phyloP scores from a whole-genome alignment of 78 protist genomes.

The Goniomonas avonlea region DNA sequence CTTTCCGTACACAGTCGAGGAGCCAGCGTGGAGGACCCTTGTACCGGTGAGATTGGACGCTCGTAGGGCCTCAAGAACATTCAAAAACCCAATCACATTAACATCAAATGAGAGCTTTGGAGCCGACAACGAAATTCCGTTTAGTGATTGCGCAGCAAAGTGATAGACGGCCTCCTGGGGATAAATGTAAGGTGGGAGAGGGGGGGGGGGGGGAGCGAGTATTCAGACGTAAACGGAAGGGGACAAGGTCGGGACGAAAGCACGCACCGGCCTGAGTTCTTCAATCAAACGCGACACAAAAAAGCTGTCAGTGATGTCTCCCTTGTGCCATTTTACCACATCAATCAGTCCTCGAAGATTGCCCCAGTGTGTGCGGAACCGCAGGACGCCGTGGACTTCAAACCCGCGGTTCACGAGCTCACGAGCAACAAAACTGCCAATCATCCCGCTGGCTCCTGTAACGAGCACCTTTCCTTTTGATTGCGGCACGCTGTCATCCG shows the following conservation, averaged over 20 bases:
- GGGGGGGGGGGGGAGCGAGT: too few species aligned
- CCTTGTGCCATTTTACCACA: background rate
- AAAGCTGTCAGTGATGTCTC: background rate
- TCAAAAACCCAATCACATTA: background rate
- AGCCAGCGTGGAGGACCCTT: background rate
- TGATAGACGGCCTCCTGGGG: too few species aligned
- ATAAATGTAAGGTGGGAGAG: too few species aligned
- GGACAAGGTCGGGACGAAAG: too few species aligned
- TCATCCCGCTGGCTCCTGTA: background rate
- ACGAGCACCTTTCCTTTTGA: too few species aligned
- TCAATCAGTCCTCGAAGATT: background rate
- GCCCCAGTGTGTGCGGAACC: conserved; percentile 9
- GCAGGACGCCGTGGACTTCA: background rate
- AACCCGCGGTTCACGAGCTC: background rate
- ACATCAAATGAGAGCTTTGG: background rate
- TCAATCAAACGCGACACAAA: too few species aligned
- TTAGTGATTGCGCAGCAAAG: background rate
- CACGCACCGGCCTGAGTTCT: too few species aligned
- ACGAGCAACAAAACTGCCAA: background rate
- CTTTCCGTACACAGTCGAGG: conserved; percentile 1
- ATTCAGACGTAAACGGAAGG: too few species aligned
- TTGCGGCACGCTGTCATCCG: too few species aligned
- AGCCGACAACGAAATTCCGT: background rate
- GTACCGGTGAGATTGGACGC: background rate
- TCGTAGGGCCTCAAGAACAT: background rate